These are phyloP conservation scores for Pseudofabraea citricarpa DNA, from an alignment of 2,329 filamentous ascomycete species.

Conservation along the genomic window DNA sequence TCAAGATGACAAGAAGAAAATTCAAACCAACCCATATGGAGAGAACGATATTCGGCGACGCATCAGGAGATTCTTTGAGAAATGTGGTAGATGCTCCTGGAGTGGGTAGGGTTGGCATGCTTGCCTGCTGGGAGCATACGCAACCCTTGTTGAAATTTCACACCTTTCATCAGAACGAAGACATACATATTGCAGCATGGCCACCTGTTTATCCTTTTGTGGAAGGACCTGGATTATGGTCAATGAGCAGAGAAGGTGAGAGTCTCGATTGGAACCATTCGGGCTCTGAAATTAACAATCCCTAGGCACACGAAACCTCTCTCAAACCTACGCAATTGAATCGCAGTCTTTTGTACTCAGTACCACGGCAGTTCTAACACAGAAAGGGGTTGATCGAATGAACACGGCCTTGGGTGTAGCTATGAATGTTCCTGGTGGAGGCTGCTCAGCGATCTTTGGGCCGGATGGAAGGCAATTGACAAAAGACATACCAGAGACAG, in stretches of 20 bases:
- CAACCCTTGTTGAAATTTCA: constrained; percentile 51
- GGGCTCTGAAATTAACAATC: constrained; percentile 22
- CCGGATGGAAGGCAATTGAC: constrained; percentile 41
- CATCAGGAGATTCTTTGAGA: constrained; percentile 43
- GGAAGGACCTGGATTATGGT: constrained; percentile 23
- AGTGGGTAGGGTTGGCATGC: constrained; percentile 16
- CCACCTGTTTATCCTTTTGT: constrained; percentile 46
- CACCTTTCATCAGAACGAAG: constrained; percentile 40
- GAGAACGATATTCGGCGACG: constrained; percentile 50
- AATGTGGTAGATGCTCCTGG: constrained; percentile 20
- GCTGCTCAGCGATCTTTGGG: constrained; percentile 48
- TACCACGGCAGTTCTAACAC: constrained; percentile 47
- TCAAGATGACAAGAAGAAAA: constrained; percentile 51
- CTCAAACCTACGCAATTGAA: constrained; percentile 52
- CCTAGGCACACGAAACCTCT: constrained; percentile 47
- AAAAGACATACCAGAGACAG: constrained; percentile 39
- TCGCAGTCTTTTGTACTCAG: constrained; percentile 51
- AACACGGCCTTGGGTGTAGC: constrained; percentile 6
- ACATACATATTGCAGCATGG: constrained; percentile 52
- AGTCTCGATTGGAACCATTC: not conserved
- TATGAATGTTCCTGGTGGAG: constrained; percentile 40
- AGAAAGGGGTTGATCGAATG: constrained; percentile 40
- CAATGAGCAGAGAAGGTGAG: constrained; percentile 14
- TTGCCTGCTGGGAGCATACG: constrained; percentile 31
- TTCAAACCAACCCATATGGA: constrained; percentile 53